These are phyloP conservation scores for Talaromyces proteolyticus DNA, from an alignment of 495 filamentous ascomycete genomes.

Conservation along the genomic window DNA sequence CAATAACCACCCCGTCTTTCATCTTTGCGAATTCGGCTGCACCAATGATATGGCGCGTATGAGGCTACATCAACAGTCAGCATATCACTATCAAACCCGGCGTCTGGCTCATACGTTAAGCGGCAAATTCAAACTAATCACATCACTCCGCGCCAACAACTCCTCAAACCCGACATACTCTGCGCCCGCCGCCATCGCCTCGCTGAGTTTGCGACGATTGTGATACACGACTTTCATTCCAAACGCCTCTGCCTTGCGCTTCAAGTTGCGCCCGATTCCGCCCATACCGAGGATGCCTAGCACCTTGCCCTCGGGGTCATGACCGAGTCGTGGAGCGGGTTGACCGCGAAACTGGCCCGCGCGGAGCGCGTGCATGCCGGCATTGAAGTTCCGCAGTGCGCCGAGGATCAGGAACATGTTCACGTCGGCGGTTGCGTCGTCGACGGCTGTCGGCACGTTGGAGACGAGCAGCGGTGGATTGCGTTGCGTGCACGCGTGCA, in stretches of 20 bases:
- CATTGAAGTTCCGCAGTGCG: slow-evolving; percentile 65
- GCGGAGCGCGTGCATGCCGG: slow-evolving; percentile 54
- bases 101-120: slow-evolving; percentile 54
- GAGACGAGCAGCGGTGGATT: slow-evolving; percentile 58
- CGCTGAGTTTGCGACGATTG: slow-evolving; percentile 50
- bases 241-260: slow-evolving; percentile 51
- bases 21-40: slow-evolving; percentile 57
- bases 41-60: slow-evolving; percentile 63
- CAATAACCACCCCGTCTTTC: slow-evolving; percentile 65
- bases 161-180: slow-evolving; percentile 66
- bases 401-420: slow-evolving; percentile 75
- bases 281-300: slow-evolving; percentile 83
- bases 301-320: slow-evolving; percentile 59
- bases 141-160: slow-evolving; percentile 59
- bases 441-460: slow-evolving; percentile 74
- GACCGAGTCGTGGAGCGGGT: slow-evolving; percentile 42
- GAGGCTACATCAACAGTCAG: slow-evolving; percentile 32
- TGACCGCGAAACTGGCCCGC: slow-evolving; percentile 51
- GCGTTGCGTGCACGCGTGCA: slow-evolving; percentile 61
- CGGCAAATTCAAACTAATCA: slow-evolving; percentile 70
- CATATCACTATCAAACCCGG: not conserved
- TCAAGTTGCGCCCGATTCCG: slow-evolving; percentile 65
- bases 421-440: slow-evolving; percentile 76
- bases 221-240: slow-evolving; percentile 66
- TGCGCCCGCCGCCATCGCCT: slow-evolving; percentile 52